Evolutionary conservation across 2,329 filamentous ascomycete genomes (phyloP), one percentile per base, ranked within the genome.

Genomic region (Hymenoscyphus fraxineus): DNA sequence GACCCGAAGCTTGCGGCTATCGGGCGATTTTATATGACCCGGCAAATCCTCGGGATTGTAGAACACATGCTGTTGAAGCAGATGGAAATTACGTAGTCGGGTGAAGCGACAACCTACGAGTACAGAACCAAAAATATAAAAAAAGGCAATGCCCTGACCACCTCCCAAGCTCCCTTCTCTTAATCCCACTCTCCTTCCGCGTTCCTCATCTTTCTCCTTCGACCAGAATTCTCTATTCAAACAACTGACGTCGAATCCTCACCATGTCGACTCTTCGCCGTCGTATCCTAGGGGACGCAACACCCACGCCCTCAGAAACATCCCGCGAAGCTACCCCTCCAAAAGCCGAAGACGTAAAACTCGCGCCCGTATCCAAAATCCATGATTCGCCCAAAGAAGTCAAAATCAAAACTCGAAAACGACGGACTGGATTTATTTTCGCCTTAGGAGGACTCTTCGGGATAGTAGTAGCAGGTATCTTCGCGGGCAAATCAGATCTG

Each of bases 361-460:
- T 85, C n/a, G 78, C 83, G n/a, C 78, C 82, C 10, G 78, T 79
- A 7, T 78, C 80, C 64, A 81, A 81, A 69, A 77, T 84, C 51
- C 73, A 59, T 2, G 40, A 22, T 12, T 35, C 60, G n/a, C 12
- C 22, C 65, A 7, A 44, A 64, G 1, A 64, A 62, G 35, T 35
- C 73, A 1, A 64, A 61, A 35, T 35, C 73, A 72, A 71, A 44
- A 72, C 74, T 62, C 44, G 40, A 19, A 84, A 83, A 70, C 86
- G 91, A 70, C 87, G 88, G 67, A 91, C 87, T 77, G 88, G 88
- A 2, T 86, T 96, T 73, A 90, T 97, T 35, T 98, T 99, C 77
- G 80, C 89, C 10, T 82, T 99, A 22, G 95, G 95, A 39, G 92
- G 93, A 51, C 73, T 99, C n/a, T 94, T 95, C 72, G 95, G 95